phyloP scores from a whole-genome alignment of 345 rosid species.

The Hibiscus tridactylites region DNA sequence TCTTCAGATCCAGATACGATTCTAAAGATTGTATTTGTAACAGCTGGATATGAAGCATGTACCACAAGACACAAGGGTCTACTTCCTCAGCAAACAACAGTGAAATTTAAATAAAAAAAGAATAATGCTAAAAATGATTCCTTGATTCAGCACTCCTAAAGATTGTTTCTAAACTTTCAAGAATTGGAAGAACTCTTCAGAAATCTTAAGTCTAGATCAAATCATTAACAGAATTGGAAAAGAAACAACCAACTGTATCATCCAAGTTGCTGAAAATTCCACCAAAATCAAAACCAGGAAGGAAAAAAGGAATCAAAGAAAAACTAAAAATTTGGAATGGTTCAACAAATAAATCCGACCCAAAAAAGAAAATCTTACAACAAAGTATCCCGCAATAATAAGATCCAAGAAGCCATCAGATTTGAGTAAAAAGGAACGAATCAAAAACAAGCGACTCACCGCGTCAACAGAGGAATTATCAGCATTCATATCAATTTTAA shows the following conservation, averaged over 20 bases:
- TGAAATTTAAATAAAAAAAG: not conserved
- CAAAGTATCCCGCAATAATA: not conserved
- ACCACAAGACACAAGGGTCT: slow-evolving; percentile 1
- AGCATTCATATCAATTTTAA: slow-evolving; percentile 78
- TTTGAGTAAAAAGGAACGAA: not conserved
- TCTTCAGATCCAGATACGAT: not conserved
- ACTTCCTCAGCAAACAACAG: not conserved
- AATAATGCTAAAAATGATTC: slow-evolving; percentile 3
- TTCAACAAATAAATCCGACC: not conserved
- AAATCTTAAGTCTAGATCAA: not conserved
- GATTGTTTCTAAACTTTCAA: not conserved
- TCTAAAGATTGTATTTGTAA: not conserved
- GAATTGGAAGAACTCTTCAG: not conserved
- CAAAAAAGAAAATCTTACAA: not conserved
- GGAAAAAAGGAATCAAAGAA: not conserved
- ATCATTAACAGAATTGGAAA: not conserved
- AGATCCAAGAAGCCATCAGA: not conserved
- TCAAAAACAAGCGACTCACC: slow-evolving; percentile 32
- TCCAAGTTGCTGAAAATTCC: not conserved
- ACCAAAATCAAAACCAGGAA: not conserved
- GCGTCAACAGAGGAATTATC: slow-evolving; percentile 94
- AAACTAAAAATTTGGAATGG: not conserved
- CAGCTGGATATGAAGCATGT: not conserved
- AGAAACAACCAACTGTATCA: not conserved
- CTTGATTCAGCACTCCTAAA: not conserved